Evolutionary conservation across 352 stramenopile genomes (phyloP).

Genomic region (Globisporangium middletonii): DNA sequence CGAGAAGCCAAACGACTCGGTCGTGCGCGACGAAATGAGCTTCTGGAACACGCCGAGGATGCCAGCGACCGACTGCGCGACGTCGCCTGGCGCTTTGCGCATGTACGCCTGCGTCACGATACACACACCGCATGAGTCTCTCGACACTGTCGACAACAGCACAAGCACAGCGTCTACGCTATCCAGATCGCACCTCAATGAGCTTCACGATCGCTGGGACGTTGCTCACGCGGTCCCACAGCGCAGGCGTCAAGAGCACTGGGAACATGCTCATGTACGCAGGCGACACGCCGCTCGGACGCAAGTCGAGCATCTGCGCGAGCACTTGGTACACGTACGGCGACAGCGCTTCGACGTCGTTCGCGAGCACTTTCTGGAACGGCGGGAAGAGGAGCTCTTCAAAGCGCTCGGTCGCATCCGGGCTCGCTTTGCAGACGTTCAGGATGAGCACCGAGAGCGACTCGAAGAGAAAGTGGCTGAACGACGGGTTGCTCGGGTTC

Average conservation of each 20-base stretch:
- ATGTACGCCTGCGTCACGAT: conserved; percentile 87
- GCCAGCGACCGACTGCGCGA: conserved; percentile 74
- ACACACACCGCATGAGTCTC: not conserved
- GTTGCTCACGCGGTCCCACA: conserved; percentile 97
- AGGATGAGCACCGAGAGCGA: conserved; percentile 95
- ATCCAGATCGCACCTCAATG: conserved; percentile 59
- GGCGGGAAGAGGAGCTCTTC: conserved; percentile 96
- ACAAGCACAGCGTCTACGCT: not conserved
- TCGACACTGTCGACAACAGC: not conserved
- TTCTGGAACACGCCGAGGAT: conserved; percentile 99
- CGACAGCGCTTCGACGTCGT: conserved; percentile 92
- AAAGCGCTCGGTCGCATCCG: conserved; percentile 80
- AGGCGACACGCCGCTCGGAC: conserved; percentile 79
- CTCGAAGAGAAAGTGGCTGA: conserved; percentile 99
- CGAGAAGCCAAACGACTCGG: conserved; percentile 91
- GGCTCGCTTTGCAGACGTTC: conserved; percentile 88
- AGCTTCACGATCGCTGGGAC: conserved; percentile 95
- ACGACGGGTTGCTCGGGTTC: conserved; percentile 98
- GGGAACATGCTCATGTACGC: conserved; percentile 95
- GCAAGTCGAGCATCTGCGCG: conserved; percentile 96
- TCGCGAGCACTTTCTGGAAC: conserved; percentile 96
- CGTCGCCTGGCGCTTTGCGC: conserved; percentile 85
- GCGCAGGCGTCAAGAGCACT: conserved; percentile 88
- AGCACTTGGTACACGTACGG: conserved; percentile 99
- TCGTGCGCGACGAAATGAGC: conserved; percentile 91